These are phyloP conservation scores for Sergeia podlipaevii DNA, from an alignment of 208 protist genomes.

Conservation along the genomic window DNA sequence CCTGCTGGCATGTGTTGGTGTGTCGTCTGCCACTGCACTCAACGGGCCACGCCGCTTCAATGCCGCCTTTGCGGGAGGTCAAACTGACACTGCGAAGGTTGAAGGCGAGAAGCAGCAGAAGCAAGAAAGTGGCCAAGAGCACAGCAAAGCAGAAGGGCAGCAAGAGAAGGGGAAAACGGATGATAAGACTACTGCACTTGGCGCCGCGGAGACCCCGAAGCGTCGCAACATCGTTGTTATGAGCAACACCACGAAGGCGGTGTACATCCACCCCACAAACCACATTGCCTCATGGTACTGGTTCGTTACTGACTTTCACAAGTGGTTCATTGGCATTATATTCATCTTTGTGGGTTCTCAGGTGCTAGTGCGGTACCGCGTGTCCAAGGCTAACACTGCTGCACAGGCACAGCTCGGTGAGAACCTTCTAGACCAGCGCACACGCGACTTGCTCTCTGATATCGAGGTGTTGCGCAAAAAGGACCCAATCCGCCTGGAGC, in stretches of 20 bases:
- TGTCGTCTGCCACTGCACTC: not conserved
- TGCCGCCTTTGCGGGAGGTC: not conserved
- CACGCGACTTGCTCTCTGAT: constrained; percentile 68
- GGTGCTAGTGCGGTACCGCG: constrained; percentile 73
- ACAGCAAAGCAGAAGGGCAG: constrained; percentile 2
- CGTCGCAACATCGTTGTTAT: constrained; percentile 76
- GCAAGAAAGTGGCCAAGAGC: too few species aligned
- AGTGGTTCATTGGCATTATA: constrained; percentile 75
- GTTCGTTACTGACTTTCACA: constrained; percentile 86
- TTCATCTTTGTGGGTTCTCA: constrained; percentile 80
- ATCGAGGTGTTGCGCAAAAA: constrained; percentile 84
- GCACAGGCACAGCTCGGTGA: constrained; percentile 81
- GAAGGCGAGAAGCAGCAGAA: not conserved
- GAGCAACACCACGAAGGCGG: constrained; percentile 81
- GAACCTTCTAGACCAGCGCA: constrained; percentile 84
- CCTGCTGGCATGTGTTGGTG: not conserved
- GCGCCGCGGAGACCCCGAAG: constrained; percentile 30
- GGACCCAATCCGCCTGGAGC: constrained; percentile 82
- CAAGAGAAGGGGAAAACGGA: constrained; percentile 1
- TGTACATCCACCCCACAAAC: constrained; percentile 85
- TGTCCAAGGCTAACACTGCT: constrained; percentile 70
- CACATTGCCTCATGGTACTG: constrained; percentile 88
- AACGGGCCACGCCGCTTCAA: not conserved
- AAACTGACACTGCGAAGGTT: not conserved
- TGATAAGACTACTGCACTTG: constrained; percentile 28